Conservation (phyloP, 2,329 filamentous ascomycete species). For the Fusarium armeniacum region DNA sequence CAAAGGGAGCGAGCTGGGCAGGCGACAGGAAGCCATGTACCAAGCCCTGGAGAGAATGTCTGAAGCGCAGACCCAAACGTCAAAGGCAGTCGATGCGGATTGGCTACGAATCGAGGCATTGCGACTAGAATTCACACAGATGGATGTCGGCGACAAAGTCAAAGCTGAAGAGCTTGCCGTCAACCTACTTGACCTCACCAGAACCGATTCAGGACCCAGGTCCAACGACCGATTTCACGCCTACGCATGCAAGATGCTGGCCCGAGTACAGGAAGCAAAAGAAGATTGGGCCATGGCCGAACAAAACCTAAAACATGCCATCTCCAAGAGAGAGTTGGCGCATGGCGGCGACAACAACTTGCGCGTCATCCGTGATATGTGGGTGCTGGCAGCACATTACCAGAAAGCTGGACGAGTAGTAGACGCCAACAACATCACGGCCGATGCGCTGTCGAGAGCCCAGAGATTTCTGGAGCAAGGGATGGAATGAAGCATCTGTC, state of each 20-base stretch:
- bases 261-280: slow-evolving; percentile 53
- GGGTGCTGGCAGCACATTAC: slow-evolving; percentile 56
- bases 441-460: slow-evolving; percentile 54
- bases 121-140: slow-evolving; percentile 56
- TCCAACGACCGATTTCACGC: slow-evolving; percentile 56
- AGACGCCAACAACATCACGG: slow-evolving; percentile 49
- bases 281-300: slow-evolving; percentile 54
- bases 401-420: slow-evolving; percentile 51
- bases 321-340: slow-evolving; percentile 54
- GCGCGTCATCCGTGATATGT: slow-evolving; percentile 57
- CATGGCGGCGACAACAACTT: slow-evolving; percentile 54
- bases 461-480: slow-evolving; percentile 50
- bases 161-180: slow-evolving; percentile 53
- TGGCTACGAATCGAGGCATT: slow-evolving; percentile 53
- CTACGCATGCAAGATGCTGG: slow-evolving; percentile 57
- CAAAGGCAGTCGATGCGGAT: slow-evolving; percentile 41
- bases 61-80: slow-evolving; percentile 21
- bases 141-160: slow-evolving; percentile 54
- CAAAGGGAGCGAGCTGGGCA: slow-evolving; percentile 52
- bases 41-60: slow-evolving; percentile 50
- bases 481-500: slow-evolving; percentile 29
- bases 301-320: slow-evolving; percentile 52
- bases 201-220: slow-evolving; percentile 40
- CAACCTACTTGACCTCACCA: slow-evolving; percentile 50
- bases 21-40: slow-evolving; percentile 50